Base-by-base conservation (phyloP, 768 basidiomycete species). In the Peribolospora baueri region DNA sequence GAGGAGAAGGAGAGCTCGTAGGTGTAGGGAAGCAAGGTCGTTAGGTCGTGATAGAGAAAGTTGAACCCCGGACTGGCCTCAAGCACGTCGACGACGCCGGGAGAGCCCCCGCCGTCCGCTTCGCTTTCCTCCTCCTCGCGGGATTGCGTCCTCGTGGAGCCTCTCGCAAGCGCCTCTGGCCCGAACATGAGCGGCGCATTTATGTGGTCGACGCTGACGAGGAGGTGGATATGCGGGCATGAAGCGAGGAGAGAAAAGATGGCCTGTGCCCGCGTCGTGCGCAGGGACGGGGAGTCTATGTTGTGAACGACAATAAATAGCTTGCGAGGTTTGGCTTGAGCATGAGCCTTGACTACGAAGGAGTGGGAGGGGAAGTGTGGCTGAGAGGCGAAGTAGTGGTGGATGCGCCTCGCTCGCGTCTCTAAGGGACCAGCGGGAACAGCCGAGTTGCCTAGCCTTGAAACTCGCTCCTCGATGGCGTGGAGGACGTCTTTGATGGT, bases 21-120 rank as follows among this genome's bases (percentile, higher is more conserved):
- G 64, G 83, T 79, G 70, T 90, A 93, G 2, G 83, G 72, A 11
- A 69, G 70, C 60, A 88, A 80, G 2, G 91, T 93, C 3, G 87
- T 85, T 36, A 86, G 67, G 67, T 91, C 85, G 67, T 95, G 85
- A 78, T 84, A 85, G 11, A 87, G 69, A 78, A 84, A 86, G 1
- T 76, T 61, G 57, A 65, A 63, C 3, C 59, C 58, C 48, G 48
- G 8, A 48, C 41, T 40, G 56, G 50, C 45, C 52, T 54, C n/a
- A 51, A 25, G n/a, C 40, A 10, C 3, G 45, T 1, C 5, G 45
- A n/a, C 1, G 47, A 14, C 4, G 45, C 39, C 10, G 38, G 7
- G 3, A 53, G 48, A 41, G 25, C 10, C 41, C 40, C 4, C 1
- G 39, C 38, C 5, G 10, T n/a, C 3, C 60, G 61, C 0, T 55